Base-by-base conservation (phyloP, 202 grass and related monocot genomes). In the Bolboschoenoplectus hybrid region DNA sequence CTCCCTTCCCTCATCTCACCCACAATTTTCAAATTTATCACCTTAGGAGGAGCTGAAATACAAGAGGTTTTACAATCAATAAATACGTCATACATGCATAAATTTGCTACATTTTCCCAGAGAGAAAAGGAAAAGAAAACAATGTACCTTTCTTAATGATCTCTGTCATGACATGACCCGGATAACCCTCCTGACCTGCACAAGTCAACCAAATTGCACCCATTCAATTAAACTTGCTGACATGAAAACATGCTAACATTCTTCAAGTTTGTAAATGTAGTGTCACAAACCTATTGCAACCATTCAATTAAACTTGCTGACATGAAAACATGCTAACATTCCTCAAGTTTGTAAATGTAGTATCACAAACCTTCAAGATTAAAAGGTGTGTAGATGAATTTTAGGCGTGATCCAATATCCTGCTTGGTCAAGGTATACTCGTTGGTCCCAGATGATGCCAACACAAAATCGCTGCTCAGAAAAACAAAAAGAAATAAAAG, bases 1-100 rank as follows among this genome's bases (percentile, higher is more conserved):
- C 86, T 98, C 82, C 93, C 93, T 90, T 98, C 97, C 83, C 89
- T 94, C 81, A 91, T 66, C 62, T 98, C 91, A 82, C 97, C 97
- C 67, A 89, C 36, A 46, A 98, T 89, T 84, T 90, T 96, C 71
- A 99, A 90, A 91, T 99, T 81, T 39, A 90, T 86, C 43, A 96
- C 89, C 88, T 92, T 96, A 81, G 92, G 97, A 76, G 93, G 97
- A 68, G 97, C 97, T 96, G 88, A 80, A 81, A 81, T 66, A 75
- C 13, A 82, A 67, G 34, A 78, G 52, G 52, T 79, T 56, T 79
- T 52, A 56, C 32, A 52, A 79, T 79, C 74, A 79, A 58, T 79
- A 19, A 1, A 74, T 34, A 73, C 44, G 26, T 49, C 17, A 49
- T 49, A 73, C 43, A 73, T 64, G 56, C 74, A 10, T 58, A 68